Conservation (phyloP, 2,329 filamentous ascomycete genomes). For the Trichoderma koningii region DNA sequence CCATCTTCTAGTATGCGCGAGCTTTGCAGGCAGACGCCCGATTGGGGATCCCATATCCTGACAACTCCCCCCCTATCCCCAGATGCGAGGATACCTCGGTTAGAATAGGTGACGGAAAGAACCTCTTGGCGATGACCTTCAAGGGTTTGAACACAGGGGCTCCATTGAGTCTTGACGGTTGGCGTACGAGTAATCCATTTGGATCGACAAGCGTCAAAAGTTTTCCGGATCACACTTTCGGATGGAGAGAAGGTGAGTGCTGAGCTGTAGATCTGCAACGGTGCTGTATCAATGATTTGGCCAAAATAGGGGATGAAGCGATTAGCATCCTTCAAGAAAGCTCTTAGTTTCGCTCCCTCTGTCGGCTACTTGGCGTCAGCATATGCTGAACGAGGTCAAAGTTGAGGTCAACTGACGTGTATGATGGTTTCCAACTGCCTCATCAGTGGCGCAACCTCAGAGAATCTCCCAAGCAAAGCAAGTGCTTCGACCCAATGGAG, state of each 20-base stretch:
- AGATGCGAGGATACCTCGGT: background rate
- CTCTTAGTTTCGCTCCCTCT: background rate
- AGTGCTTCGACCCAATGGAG: slow-evolving; percentile 47
- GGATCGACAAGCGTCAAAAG: slow-evolving; percentile 9
- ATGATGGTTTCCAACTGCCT: slow-evolving; percentile 19
- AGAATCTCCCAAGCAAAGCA: slow-evolving; percentile 36
- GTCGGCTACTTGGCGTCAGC: slow-evolving; percentile 9
- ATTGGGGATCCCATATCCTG: background rate
- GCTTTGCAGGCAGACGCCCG: background rate
- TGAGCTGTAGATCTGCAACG: slow-evolving; percentile 36
- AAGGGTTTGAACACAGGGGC: background rate
- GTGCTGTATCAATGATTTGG: slow-evolving; percentile 25
- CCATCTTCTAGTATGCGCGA: background rate
- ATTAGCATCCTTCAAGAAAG: slow-evolving; percentile 30
- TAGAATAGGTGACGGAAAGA: fast-evolving
- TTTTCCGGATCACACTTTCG: slow-evolving; percentile 29
- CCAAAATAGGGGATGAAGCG: slow-evolving; percentile 29
- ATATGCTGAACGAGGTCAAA: background rate
- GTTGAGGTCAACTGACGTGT: slow-evolving; percentile 2
- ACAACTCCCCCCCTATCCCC: fast-evolving
- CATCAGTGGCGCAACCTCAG: slow-evolving; percentile 25
- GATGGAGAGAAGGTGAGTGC: slow-evolving; percentile 34
- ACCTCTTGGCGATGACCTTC: background rate
- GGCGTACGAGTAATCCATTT: background rate
- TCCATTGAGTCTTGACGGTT: background rate